These are phyloP conservation scores for Phytophthora tubulina DNA, from an alignment of 352 stramenopile genomes.

Conservation along the genomic window DNA sequence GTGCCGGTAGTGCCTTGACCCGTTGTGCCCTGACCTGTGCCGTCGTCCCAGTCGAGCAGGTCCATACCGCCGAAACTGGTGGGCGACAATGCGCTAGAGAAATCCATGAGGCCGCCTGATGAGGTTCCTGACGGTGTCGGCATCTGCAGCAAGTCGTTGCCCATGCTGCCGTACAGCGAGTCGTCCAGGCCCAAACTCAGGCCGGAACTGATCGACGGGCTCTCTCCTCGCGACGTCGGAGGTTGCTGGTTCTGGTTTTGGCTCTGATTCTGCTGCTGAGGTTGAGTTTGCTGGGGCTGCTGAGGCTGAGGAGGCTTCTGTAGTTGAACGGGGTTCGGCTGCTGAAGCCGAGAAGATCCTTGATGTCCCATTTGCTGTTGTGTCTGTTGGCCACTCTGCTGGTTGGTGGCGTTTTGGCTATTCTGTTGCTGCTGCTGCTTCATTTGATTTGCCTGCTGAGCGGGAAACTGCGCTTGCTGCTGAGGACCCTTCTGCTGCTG, in stretches of 20 bases:
- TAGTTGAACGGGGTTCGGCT: constrained; percentile 42
- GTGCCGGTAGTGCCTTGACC: constrained; percentile 24
- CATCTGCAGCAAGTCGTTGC: constrained; percentile 69
- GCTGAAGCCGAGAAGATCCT: constrained; percentile 37
- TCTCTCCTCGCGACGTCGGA: constrained; percentile 50
- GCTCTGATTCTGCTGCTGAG: constrained; percentile 26
- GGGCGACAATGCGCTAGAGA: constrained; percentile 72
- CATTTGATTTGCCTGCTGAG: constrained; percentile 37
- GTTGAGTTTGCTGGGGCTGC: constrained; percentile 36
- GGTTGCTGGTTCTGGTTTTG: constrained; percentile 31
- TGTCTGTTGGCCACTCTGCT: constrained; percentile 55
- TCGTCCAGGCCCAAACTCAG: constrained; percentile 68
- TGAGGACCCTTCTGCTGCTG: constrained; percentile 47
- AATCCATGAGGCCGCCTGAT: constrained; percentile 68
- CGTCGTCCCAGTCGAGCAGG: constrained; percentile 50
- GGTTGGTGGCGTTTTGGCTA: constrained; percentile 43
- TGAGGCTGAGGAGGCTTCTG: constrained; percentile 35
- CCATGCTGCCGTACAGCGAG: constrained; percentile 67
- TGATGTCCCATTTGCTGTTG: constrained; percentile 52
- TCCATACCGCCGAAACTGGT: constrained; percentile 73
- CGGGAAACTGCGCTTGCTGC: constrained; percentile 43
- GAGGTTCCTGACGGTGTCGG: constrained; percentile 46
- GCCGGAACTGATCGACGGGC: constrained; percentile 54
- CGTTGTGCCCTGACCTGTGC: constrained; percentile 27
- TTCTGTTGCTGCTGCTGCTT: constrained; percentile 47